These are phyloP conservation scores for Arthroderma uncinatum DNA, from an alignment of 2,329 filamentous ascomycete genomes.

Conservation along the genomic window DNA sequence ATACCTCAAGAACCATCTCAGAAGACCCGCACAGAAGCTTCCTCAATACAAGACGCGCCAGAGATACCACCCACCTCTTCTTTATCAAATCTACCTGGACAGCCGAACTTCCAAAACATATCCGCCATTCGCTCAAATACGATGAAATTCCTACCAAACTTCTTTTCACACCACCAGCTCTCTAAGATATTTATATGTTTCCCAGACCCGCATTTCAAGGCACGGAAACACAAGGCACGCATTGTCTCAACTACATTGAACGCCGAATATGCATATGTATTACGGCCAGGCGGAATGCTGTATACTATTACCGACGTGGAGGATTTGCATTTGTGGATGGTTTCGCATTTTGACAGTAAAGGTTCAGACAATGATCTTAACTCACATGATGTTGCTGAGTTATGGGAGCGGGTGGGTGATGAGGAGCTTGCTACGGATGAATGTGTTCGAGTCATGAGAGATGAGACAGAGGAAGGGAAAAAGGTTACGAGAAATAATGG, in stretches of 20 bases:
- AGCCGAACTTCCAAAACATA: slow-evolving; percentile 63
- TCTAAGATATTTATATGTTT: slow-evolving; percentile 95
- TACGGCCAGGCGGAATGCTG: slow-evolving; percentile 71
- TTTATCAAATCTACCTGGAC: background rate
- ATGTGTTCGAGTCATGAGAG: slow-evolving; percentile 53
- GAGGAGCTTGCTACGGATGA: slow-evolving; percentile 43
- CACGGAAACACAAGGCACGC: slow-evolving; percentile 89
- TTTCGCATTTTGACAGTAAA: slow-evolving; percentile 64
- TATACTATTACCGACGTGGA: slow-evolving; percentile 98
- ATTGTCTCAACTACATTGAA: slow-evolving; percentile 84
- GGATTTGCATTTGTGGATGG: slow-evolving; percentile 89
- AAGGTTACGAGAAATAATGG: slow-evolving; percentile 89
- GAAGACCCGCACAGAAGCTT: slow-evolving; percentile 2
- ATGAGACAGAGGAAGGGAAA: slow-evolving; percentile 91
- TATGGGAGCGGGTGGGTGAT: slow-evolving; percentile 63
- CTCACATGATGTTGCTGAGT: slow-evolving; percentile 48
- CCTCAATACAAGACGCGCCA: background rate
- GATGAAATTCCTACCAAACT: slow-evolving; percentile 99
- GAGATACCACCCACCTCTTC: background rate
- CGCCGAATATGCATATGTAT: slow-evolving; percentile 83
- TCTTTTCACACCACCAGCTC: slow-evolving; percentile 72
- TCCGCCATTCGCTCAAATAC: slow-evolving; percentile 83
- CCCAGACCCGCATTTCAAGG: slow-evolving; percentile 96
- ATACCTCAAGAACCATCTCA: slow-evolving; percentile 3
- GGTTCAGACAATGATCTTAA: slow-evolving; percentile 51